Base-by-base conservation (phyloP, 2,329 filamentous ascomycete species). In the Nigrospora osmanthi region DNA sequence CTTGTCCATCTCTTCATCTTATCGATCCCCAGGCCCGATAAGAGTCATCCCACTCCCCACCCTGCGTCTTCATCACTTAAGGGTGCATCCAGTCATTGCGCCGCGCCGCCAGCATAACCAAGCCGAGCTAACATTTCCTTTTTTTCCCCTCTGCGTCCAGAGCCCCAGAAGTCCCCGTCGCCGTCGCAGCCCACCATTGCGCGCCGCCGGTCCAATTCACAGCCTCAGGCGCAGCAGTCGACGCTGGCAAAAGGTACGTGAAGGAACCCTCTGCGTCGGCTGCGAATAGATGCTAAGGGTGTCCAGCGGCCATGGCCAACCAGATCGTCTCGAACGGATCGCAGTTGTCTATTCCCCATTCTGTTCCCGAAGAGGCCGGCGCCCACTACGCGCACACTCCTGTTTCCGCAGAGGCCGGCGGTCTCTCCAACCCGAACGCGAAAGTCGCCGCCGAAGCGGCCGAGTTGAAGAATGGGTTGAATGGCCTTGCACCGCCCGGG, bases 281-380 rank as follows among this genome's bases (percentile, higher is more conserved):
- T 54, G 54, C 37, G 56, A 52, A 53, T 57, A 57, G 52, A 54
- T 56, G 12, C 54, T 56, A 48, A 28, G 9, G 23, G 23, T 28
- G 2, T 10, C 5, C 23, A 55, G 50, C 53, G 54, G 59, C 59
- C 51, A 62, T 62, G 59, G 58, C 52, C 52, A 61, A 61, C 52
- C 58, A 56, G 50, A 49, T 52, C 41, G 49, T 52, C 39, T 52
- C 50, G 48, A 54, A 49, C 36, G 51, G 43, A 44, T 43, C 49
- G 6, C 53, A 50, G 15, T 51, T 49, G 43, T 23, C 50, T 10
- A 54, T 52, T 17, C 54, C 58, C 39, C 54, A 54, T 49, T 52
- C 57, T 45, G 42, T 57, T 28, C 53, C 58, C 14, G 40, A 48
- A 13, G 37, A 40, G 11, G 43, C 40, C 14, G 30, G 13, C 14